A percentile compares a stretch with the other conserved stretches of the same genome.
Evolutionary conservation across 1,284 basidiomycete genomes (phyloP).

Genomic region (Leucoagaricus sp.): DNA sequence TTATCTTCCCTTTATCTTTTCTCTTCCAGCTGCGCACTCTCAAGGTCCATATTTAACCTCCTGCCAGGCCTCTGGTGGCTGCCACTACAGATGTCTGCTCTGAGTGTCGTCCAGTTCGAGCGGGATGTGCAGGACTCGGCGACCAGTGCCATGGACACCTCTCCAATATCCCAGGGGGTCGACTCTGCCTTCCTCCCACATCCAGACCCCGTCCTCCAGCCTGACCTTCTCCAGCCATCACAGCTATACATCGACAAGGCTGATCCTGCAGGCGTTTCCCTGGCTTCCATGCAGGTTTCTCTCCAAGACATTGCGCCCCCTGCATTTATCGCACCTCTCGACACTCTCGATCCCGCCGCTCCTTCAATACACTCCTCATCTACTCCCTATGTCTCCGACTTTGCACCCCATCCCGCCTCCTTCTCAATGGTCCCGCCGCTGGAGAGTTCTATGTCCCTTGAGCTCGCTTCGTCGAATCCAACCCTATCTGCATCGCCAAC

Average conservation of each 20-base stretch:
- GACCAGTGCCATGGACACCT: constrained; percentile 36
- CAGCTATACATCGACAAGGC: constrained; percentile 28
- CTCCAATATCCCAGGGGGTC: constrained; percentile 25
- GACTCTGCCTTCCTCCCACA: constrained; percentile 17
- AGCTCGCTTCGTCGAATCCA: constrained; percentile 32
- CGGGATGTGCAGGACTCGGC: constrained; percentile 31
- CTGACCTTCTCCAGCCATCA: constrained; percentile 18
- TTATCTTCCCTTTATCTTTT: background rate
- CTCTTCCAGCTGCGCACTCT: constrained; percentile 4
- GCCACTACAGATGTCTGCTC: constrained; percentile 9
- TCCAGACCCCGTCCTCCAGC: background rate
- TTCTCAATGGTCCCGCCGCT: constrained; percentile 29
- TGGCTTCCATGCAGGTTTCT: constrained; percentile 38
- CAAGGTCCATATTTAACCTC: constrained; percentile 22
- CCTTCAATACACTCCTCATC: constrained; percentile 23
- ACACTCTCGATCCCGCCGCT: constrained; percentile 32
- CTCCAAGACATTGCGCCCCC: constrained; percentile 21
- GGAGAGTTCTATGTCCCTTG: constrained; percentile 27
- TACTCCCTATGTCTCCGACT: constrained; percentile 19
- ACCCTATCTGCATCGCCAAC: constrained; percentile 45
- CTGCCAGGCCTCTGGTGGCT: background rate
- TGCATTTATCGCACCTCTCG: constrained; percentile 39
- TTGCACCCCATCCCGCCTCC: constrained; percentile 19
- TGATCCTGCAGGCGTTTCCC: constrained; percentile 33
- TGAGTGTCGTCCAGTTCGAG: constrained; percentile 28